Conservation (phyloP, 345 rosid genomes). For the Syzygium aromaticum region DNA sequence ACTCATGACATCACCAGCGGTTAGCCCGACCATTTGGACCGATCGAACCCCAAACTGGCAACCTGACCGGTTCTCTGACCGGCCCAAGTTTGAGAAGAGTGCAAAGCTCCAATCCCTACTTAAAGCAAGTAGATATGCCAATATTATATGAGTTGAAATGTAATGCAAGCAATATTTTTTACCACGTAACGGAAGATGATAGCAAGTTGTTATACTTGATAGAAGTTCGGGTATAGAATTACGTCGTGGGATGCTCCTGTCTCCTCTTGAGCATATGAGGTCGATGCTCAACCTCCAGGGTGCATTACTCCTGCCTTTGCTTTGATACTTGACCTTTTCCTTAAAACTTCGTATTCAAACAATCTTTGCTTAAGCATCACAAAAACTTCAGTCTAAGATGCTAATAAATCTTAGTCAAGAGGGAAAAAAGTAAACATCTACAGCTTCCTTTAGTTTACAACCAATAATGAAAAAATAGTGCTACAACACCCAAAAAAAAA, state of each 20-base stretch:
- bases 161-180: not conserved
- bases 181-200: accelerated
- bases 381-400: not conserved
- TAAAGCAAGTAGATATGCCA: not conserved
- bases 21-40: too few relatives aligned
- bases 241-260: not conserved
- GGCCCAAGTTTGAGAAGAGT: too few relatives aligned
- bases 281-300: not conserved
- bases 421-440: not conserved
- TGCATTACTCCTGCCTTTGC: not conserved
- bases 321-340: not conserved
- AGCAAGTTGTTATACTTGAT: not conserved
- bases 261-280: not conserved
- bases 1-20: too few relatives aligned
- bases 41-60: too few relatives aligned
- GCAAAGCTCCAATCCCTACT: too few relatives aligned
- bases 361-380: not conserved
- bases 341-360: not conserved
- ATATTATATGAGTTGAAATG: accelerated
- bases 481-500: too few relatives aligned
- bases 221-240: too few relatives aligned
- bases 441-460: not conserved
- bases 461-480: too few relatives aligned
- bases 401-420: not conserved
- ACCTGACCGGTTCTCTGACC: too few relatives aligned